These are phyloP conservation scores for Eutrema japonicum DNA, from an alignment of 345 rosid species.

Conservation along the genomic window DNA sequence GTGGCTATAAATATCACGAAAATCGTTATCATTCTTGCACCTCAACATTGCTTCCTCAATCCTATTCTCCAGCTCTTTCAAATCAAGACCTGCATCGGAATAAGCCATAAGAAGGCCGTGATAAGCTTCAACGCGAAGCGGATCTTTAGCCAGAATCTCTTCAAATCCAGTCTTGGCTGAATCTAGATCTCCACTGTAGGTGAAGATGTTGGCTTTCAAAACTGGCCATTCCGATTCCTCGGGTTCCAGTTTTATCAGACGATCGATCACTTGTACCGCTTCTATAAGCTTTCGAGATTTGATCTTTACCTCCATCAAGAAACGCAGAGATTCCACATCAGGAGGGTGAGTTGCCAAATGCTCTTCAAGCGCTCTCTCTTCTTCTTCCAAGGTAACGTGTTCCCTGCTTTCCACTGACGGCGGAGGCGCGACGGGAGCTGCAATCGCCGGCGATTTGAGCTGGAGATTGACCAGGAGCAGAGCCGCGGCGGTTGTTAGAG, in stretches of 20 bases:
- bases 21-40: no score
- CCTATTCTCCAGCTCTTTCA: no score
- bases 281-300: constrained; percentile 62
- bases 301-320: constrained; percentile 80
- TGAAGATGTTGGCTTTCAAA: constrained; percentile 68
- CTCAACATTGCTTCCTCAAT: no score
- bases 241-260: constrained; percentile 76
- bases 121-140: no score
- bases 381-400: constrained; percentile 48
- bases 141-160: no score
- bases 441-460: constrained; percentile 53
- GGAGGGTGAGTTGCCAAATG: constrained; percentile 49
- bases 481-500: constrained; percentile 68
- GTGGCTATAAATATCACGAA: no score
- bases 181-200: no score
- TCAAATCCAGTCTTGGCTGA: no score
- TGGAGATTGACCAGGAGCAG: constrained; percentile 57
- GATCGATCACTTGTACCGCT: constrained; percentile 66
- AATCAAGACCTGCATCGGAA: no score
- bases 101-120: no score
- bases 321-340: constrained; percentile 61
- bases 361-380: constrained; percentile 61
- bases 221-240: constrained; percentile 77
- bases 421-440: constrained; percentile 51
- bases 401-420: constrained; percentile 47